phyloP scores from a whole-genome alignment of 148 eudicot species.

The Drosera capensis region DNA sequence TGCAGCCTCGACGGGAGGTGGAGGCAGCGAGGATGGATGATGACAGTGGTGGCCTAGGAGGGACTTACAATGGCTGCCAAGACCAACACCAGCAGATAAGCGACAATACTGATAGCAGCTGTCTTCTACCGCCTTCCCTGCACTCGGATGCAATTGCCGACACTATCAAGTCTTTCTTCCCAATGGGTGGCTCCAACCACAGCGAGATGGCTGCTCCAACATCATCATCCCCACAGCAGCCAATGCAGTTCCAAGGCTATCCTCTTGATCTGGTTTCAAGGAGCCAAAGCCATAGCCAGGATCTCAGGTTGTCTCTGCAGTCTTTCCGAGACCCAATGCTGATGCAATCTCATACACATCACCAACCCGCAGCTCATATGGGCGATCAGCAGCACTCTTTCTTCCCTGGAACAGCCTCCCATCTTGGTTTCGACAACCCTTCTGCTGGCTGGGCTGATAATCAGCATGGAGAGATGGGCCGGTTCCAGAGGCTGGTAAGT shows the following conservation, averaged over 20 bases:
- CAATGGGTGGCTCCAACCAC: conserved; percentile 33
- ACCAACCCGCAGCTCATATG: conserved; percentile 10
- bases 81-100: conserved; percentile 6
- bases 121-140: conserved; percentile 57
- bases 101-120: conserved; percentile 7
- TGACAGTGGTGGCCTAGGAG: no score
- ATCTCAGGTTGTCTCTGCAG: conserved; percentile 74
- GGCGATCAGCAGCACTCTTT: conserved; percentile 16
- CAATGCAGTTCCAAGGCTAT: conserved; percentile 36
- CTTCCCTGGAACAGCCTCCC: conserved; percentile 22
- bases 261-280: conserved; percentile 26
- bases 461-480: conserved; percentile 26
- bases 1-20: no score
- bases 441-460: conserved; percentile 40
- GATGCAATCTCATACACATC: conserved; percentile 34
- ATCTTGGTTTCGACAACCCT: conserved; percentile 33
- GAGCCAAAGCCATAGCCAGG: conserved; percentile 47
- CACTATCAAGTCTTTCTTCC: conserved; percentile 73
- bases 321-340: conserved; percentile 63
- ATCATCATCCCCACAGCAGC: no score
- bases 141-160: conserved; percentile 70
- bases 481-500: conserved; percentile 48
- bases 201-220: conserved; percentile 4
- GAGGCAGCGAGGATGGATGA: conserved; percentile 9
- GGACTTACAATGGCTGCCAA: no score